These are phyloP conservation scores for Neurospora sp. DNA, from an alignment of 495 filamentous ascomycete genomes.

Conservation along the genomic window DNA sequence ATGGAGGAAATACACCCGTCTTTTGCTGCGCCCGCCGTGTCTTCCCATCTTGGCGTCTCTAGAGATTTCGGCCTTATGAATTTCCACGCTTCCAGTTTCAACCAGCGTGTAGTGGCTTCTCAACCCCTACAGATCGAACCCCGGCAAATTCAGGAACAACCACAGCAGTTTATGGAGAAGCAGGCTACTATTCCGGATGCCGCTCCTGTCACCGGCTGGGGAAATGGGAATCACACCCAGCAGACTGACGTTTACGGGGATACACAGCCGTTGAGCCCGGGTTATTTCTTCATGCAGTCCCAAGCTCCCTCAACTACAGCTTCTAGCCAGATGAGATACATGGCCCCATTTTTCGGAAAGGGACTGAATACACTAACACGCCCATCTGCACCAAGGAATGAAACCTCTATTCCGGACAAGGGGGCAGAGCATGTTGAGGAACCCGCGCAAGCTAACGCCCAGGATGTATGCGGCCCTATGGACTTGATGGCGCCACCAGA, in stretches of 20 bases:
- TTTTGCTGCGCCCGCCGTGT: slow-evolving; percentile 22
- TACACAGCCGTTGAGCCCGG: slow-evolving; percentile 38
- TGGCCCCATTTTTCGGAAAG: slow-evolving; percentile 38
- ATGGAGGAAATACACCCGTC: slow-evolving; percentile 21
- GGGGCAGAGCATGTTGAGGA: slow-evolving; percentile 12
- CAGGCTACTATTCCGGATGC: not conserved
- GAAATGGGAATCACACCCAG: slow-evolving; percentile 29
- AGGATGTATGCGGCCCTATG: not conserved
- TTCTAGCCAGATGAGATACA: slow-evolving; percentile 33
- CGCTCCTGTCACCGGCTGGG: slow-evolving; percentile 19
- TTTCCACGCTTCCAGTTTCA: slow-evolving; percentile 13
- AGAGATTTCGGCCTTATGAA: slow-evolving; percentile 25
- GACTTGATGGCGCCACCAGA: not conserved
- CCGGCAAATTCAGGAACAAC: slow-evolving; percentile 6
- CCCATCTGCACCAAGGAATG: slow-evolving; percentile 20
- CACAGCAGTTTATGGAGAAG: not conserved
- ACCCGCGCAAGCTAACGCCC: slow-evolving; percentile 7
- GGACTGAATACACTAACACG: slow-evolving; percentile 37
- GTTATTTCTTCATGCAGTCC: slow-evolving; percentile 37
- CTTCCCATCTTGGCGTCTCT: slow-evolving; percentile 20
- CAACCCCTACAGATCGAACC: slow-evolving; percentile 11
- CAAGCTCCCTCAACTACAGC: slow-evolving; percentile 37
- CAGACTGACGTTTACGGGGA: slow-evolving; percentile 11
- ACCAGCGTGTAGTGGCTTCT: slow-evolving; percentile 6
- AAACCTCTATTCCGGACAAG: slow-evolving; percentile 13